Evolutionary conservation across 768 basidiomycete genomes (phyloP), one percentile per base, ranked within the genome.

Genomic region (Antrodiella citrinella): DNA sequence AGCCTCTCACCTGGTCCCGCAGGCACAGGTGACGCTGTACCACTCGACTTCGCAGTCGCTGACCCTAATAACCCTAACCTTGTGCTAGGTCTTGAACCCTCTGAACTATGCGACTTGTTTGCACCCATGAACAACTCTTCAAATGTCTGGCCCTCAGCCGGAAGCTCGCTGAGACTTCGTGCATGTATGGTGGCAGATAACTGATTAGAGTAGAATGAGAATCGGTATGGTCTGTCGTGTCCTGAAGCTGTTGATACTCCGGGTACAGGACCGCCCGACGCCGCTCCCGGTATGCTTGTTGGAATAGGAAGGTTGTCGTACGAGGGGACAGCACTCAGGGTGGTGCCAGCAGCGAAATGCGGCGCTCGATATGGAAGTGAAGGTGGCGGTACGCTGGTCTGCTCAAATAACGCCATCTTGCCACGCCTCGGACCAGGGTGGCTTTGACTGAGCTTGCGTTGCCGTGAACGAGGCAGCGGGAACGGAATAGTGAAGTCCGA

Each of bases 141-240:
- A 58, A 98, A 99, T 0, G 82, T 78, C 66, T 98, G 95, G 0
- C 89, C 90, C 30, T 95, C 93, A 0, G 88, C 91, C 0, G 96
- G 96, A 13, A 99, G 76, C 65, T 99, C 96, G 50, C 87, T 83
- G 13, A 99, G 69, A 54, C 86, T 93, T 15, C 93, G 79, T 0
- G 96, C 90, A 69, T 98, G 95, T 44, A 99, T 97, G 1, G 96
- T 97, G 0, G 92, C 86, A 2, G 85, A 82, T 45, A 96, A 72
- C 3, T 86, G 77, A 60, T 96, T 98, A 15, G 91, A 97, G 69
- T 98, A 99, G 70, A 98, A 99, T 0, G 96, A 97, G 70, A 98
- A 99, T 42, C 96, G 80, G 62, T 97, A 98, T 7, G 94, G 95
- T 59, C 92, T 75, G 60, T 93, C 91, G 55, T 92, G 85, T 1